Evolutionary conservation across 2,329 filamentous ascomycete species (phyloP).

Genomic region (Colletotrichum orbiculare): DNA sequence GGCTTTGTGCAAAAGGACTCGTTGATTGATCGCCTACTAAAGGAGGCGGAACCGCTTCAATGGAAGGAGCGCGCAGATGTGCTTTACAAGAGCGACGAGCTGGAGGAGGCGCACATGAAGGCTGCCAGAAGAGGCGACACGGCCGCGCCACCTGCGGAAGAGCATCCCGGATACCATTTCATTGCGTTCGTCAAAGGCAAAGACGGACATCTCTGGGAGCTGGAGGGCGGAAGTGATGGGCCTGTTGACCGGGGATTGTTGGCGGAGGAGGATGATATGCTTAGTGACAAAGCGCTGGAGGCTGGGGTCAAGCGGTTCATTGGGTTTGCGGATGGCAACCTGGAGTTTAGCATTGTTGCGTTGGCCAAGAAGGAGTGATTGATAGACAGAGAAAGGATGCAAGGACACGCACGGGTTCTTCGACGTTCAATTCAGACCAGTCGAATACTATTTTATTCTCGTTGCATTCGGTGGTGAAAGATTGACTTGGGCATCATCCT

Average conservation of each 20-base stretch:
- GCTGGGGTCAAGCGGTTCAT: conserved; percentile 62
- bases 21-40: conserved; percentile 68
- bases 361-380: conserved; percentile 40
- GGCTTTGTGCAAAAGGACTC: conserved; percentile 64
- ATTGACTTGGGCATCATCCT: too few relatives aligned
- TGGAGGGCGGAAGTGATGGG: conserved; percentile 80
- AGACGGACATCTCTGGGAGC: conserved; percentile 77
- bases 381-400: neutral
- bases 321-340: conserved; percentile 47
- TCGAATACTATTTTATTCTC: too few relatives aligned
- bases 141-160: conserved; percentile 68
- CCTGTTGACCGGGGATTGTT: conserved; percentile 74
- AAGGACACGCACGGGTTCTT: too few relatives aligned
- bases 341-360: conserved; percentile 54
- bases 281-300: conserved; percentile 76
- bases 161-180: conserved; percentile 78
- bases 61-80: conserved; percentile 73
- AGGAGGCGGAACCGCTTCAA: conserved; percentile 70
- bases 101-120: conserved; percentile 79
- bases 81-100: conserved; percentile 75
- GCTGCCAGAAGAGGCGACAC: conserved; percentile 78
- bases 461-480: too few relatives aligned
- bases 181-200: conserved; percentile 81
- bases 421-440: too few relatives aligned
- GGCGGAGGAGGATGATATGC: conserved; percentile 67